Percentiles rank a stretch among this genome's conserved stretches.
Evolutionary conservation across 768 basidiomycete species (phyloP).

Genomic region (Hemileccinum rubropunctum): DNA sequence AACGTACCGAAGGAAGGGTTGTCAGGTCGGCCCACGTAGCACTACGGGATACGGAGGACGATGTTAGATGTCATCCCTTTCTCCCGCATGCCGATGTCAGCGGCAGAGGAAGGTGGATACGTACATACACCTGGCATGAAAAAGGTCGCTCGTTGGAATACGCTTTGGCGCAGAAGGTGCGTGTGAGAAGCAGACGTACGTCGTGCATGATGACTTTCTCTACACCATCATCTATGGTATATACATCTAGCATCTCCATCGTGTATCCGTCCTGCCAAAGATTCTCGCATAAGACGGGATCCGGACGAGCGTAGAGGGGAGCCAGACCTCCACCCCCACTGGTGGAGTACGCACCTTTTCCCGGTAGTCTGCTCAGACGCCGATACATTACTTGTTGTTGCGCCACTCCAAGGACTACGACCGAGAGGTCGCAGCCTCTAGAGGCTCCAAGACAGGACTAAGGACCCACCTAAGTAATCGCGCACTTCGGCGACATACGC

Average conservation of each 20-base stretch:
- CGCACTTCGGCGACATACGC: conserved; percentile 70
- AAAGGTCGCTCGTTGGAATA: background rate
- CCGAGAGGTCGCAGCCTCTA: background rate
- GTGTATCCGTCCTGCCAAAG: conserved; percentile 81
- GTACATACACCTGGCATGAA: conserved; percentile 46
- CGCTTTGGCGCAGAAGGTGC: too few species aligned
- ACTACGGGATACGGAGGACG: conserved; percentile 37
- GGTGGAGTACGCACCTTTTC: conserved; percentile 59
- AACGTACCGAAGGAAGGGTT: conserved; percentile 85
- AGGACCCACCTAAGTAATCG: conserved; percentile 70
- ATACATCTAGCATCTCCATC: conserved; percentile 72
- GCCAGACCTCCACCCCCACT: background rate
- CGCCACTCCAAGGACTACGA: background rate
- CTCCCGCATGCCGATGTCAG: too few species aligned
- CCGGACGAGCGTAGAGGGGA: background rate
- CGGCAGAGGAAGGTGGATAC: conserved; percentile 16
- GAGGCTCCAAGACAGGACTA: background rate
- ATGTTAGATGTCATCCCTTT: background rate
- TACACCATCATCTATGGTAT: conserved; percentile 48
- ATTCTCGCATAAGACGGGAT: background rate
- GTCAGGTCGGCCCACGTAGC: conserved; percentile 83
- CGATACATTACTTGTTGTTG: background rate
- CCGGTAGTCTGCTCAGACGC: conserved; percentile 58
- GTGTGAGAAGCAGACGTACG: conserved; percentile 28
- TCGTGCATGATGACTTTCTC: conserved; percentile 57